Evolutionary conservation across 495 filamentous ascomycete genomes (phyloP).

Genomic region (Oidiodendron maius): DNA sequence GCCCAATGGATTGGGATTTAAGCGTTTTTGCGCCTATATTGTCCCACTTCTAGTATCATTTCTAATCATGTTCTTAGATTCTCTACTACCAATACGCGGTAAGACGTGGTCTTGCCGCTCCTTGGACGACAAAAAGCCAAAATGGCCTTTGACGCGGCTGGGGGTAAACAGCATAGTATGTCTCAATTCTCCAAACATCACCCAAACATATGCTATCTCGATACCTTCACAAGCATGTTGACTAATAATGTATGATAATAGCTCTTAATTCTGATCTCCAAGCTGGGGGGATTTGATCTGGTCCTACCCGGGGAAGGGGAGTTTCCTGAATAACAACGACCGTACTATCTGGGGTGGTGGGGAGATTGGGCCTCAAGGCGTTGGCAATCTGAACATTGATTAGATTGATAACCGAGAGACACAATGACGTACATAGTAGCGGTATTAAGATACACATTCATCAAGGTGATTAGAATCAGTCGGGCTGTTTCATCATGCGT

Average conservation of each 20-base stretch:
- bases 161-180: conserved; percentile 6
- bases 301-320: conserved; percentile 16
- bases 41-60: no score
- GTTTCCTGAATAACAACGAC: conserved; percentile 7
- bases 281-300: conserved; percentile 24
- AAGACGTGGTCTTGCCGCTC: conserved; percentile 17
- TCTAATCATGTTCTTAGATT: no score
- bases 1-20: conserved; percentile 10
- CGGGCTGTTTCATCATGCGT: no score
- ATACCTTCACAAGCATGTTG: no score
- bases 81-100: conserved; percentile 23
- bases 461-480: no score
- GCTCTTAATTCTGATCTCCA: conserved; percentile 5
- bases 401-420: no score
- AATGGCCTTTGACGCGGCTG: conserved; percentile 6
- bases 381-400: conserved; percentile 4
- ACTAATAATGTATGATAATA: conserved; percentile 1
- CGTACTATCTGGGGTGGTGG: conserved; percentile 23
- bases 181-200: neutral
- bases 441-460: no score
- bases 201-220: no score
- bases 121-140: conserved; percentile 18
- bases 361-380: conserved; percentile 14
- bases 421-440: no score
- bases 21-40: no score